These are phyloP conservation scores for Ogataea philodendri DNA, from an alignment of 805 yeast species.

Conservation along the genomic window DNA sequence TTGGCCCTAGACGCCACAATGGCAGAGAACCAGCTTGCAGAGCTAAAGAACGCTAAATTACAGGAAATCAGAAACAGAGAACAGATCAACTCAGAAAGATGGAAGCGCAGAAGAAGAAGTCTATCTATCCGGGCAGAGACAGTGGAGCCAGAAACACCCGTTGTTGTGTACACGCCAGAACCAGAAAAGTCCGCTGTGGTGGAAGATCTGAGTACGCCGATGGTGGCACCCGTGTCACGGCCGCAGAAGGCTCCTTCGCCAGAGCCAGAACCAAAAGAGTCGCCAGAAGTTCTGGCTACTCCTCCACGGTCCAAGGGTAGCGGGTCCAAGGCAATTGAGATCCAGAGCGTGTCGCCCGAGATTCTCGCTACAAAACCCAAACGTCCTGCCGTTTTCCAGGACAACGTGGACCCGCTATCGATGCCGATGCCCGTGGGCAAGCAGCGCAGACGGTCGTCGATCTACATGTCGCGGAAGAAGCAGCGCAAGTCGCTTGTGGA, in stretches of 20 bases:
- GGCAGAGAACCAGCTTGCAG: conserved; percentile 4
- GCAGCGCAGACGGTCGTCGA: conserved; percentile 55
- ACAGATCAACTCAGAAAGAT: conserved; percentile 2
- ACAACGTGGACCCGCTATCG: conserved; percentile 26
- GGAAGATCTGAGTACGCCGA: conserved; percentile 7
- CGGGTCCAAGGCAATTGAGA: conserved; percentile 10
- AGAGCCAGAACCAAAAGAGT: not conserved
- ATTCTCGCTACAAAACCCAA: conserved; percentile 3
- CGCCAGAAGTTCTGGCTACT: conserved; percentile 11
- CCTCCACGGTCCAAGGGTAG: conserved; percentile 14
- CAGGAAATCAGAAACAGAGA: conserved; percentile 13
- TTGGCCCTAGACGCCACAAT: conserved; percentile 5
- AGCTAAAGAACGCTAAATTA: conserved; percentile 13
- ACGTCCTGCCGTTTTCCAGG: conserved; percentile 11
- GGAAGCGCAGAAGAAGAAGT: conserved; percentile 7
- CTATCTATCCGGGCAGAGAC: conserved; percentile 5
- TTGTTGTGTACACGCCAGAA: conserved; percentile 15
- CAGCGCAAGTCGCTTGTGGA: conserved; percentile 53
- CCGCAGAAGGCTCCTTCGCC: too few relatives aligned
- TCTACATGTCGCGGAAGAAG: conserved; percentile 63
- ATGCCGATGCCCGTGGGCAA: conserved; percentile 26
- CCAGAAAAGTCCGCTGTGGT: conserved; percentile 6
- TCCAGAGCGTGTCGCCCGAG: conserved; percentile 23
- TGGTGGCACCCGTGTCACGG: not conserved
- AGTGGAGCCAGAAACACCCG: conserved; percentile 5